Percentiles rank a stretch among this genome's conserved stretches.
Conservation (phyloP, 2,329 filamentous ascomycete genomes). For the Chlorencoelia australis region DNA sequence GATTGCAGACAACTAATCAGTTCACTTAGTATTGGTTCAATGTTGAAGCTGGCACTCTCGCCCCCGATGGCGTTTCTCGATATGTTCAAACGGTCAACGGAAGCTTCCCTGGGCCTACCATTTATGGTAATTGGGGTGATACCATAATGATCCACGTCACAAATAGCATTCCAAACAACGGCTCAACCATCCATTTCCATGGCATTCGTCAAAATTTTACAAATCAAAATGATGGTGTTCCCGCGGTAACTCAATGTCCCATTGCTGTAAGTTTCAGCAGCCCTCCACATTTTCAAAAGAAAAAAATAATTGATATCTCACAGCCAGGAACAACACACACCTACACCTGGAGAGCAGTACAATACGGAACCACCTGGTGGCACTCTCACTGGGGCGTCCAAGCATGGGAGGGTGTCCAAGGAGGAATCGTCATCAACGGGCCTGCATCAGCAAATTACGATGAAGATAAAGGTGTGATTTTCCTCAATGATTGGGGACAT, state of each 20-base stretch:
- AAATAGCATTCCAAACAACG: constrained; percentile 29
- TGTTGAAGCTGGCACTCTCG: constrained; percentile 8
- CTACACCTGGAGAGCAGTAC: constrained; percentile 14
- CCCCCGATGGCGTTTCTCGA: constrained; percentile 23
- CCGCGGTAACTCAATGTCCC: constrained; percentile 50
- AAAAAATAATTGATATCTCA: not conserved
- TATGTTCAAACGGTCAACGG: constrained; percentile 24
- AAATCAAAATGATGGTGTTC: constrained; percentile 33
- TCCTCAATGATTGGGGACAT: constrained; percentile 26
- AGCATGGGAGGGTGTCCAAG: constrained; percentile 45
- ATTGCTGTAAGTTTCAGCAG: constrained; percentile 36
- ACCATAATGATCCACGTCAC: constrained; percentile 30
- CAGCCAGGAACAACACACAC: constrained; percentile 5
- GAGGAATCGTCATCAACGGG: constrained; percentile 50
- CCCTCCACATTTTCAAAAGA: not conserved
- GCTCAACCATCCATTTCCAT: constrained; percentile 34
- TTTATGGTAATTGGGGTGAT: constrained; percentile 28
- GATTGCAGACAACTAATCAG: not conserved
- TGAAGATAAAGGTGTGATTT: constrained; percentile 46
- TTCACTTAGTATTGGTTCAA: constrained; percentile 10
- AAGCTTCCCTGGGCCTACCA: constrained; percentile 23
- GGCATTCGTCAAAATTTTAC: constrained; percentile 34
- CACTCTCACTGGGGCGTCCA: constrained; percentile 45
- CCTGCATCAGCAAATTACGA: constrained; percentile 50
- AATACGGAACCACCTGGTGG: constrained; percentile 43